These are phyloP conservation scores for Aaosphaeria arxii DNA, from an alignment of 2,329 filamentous ascomycete species.

Conservation along the genomic window DNA sequence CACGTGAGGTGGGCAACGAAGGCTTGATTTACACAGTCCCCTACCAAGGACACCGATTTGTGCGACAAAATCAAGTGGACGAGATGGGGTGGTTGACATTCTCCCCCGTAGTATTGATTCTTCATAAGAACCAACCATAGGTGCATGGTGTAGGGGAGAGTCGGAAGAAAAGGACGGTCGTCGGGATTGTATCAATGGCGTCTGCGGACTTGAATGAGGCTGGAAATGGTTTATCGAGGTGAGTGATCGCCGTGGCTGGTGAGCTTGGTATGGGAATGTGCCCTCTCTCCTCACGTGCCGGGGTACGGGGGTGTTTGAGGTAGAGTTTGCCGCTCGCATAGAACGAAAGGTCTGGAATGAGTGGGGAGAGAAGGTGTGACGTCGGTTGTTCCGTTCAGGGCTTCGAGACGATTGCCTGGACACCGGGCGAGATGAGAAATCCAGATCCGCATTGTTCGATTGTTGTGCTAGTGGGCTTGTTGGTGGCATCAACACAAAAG, in stretches of 20 bases:
- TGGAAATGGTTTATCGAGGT: constrained; percentile 52
- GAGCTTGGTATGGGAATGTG: constrained; percentile 68
- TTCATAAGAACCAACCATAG: constrained; percentile 97
- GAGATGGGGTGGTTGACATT: constrained; percentile 95
- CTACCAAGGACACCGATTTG: constrained; percentile 92
- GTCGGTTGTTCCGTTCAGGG: constrained; percentile 53
- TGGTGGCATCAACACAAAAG: constrained; percentile 80
- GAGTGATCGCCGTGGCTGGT: constrained; percentile 74
- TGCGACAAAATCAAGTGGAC: constrained; percentile 86
- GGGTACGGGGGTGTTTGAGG: constrained; percentile 27
- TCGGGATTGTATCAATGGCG: constrained; percentile 49
- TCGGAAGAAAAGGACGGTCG: constrained; percentile 74
- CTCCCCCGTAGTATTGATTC: constrained; percentile 91
- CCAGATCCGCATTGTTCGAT: constrained; percentile 76
- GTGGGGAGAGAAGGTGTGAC: constrained; percentile 70
- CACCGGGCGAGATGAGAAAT: constrained; percentile 52
- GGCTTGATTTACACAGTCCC: constrained; percentile 80
- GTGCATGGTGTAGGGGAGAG: constrained; percentile 80
- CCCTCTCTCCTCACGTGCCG: constrained; percentile 55
- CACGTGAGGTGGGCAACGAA: constrained; percentile 86
- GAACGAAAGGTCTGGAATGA: constrained; percentile 52
- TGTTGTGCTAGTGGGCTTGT: constrained; percentile 92
- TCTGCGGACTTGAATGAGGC: constrained; percentile 41
- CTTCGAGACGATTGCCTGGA: constrained; percentile 38
- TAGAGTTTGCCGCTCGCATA: constrained; percentile 33